A percentile compares a stretch with the other conserved stretches of the same genome.
phyloP scores from a whole-genome alignment of 305 asterid genomes.

The Plantago coronopus region DNA sequence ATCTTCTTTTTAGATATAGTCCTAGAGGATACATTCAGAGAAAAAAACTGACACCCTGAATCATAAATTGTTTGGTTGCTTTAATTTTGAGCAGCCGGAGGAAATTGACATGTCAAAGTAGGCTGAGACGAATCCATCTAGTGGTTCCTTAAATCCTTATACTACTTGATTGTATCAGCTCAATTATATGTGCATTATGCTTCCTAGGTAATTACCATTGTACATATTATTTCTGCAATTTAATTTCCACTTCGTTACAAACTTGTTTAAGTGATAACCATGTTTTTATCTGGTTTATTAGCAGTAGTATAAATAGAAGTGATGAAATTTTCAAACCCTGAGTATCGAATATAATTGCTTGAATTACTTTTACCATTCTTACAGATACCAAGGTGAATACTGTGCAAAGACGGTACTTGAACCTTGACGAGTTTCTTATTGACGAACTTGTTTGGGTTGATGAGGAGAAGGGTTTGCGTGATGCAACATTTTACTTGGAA shows the following conservation, averaged over 20 bases:
- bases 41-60: too few species aligned
- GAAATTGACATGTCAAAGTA: constrained; percentile 7
- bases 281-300: constrained; percentile 13
- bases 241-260: constrained; percentile 6
- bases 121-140: constrained; percentile 8
- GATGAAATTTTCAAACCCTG: neutral
- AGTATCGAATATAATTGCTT: constrained; percentile 1
- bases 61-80: constrained; percentile 6
- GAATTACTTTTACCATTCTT: constrained; percentile 18
- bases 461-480: constrained; percentile 46
- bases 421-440: constrained; percentile 60
- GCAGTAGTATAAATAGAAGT: neutral
- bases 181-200: constrained; percentile 5
- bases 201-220: constrained; percentile 2
- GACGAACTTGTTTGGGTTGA: constrained; percentile 89
- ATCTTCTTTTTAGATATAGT: constrained; percentile 9
- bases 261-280: constrained; percentile 5
- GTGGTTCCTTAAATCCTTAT: neutral
- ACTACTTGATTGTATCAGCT: too few species aligned
- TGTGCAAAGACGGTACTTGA: constrained; percentile 48
- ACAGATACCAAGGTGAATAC: constrained; percentile 53
- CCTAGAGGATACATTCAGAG: too few species aligned
- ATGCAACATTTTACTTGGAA: constrained; percentile 58
- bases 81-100: constrained; percentile 10
- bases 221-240: neutral